Percentiles rank a stretch among this genome's conserved stretches.
Evolutionary conservation across 2,329 filamentous ascomycete species (phyloP).

Genomic region (Calonectria montana): DNA sequence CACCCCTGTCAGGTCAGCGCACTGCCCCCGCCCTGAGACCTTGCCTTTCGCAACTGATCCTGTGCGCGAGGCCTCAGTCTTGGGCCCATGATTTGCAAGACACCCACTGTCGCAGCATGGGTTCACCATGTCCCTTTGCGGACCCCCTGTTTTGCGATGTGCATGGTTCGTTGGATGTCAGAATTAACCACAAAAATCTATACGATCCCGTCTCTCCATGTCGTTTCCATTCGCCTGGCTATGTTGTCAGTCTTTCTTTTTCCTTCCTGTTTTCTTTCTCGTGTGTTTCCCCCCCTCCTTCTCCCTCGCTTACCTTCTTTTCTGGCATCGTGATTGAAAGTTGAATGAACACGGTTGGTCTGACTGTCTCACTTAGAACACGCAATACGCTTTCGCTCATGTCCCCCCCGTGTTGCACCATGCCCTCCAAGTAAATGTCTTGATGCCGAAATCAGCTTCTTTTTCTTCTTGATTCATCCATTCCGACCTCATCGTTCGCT

Average conservation of each 20-base stretch:
- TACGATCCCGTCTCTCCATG: background rate
- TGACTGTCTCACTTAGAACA: background rate
- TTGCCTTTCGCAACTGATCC: background rate
- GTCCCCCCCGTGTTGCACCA: slow-evolving; percentile 14
- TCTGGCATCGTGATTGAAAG: slow-evolving; percentile 5
- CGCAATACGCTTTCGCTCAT: background rate
- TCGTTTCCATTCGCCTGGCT: background rate
- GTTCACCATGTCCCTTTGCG: slow-evolving; percentile 16
- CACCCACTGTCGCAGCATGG: slow-evolving; percentile 32
- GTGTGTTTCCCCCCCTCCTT: background rate
- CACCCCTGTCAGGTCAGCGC: background rate
- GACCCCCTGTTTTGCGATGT: slow-evolving; percentile 17
- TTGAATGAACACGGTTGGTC: slow-evolving; percentile 3
- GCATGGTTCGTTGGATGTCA: slow-evolving; percentile 18
- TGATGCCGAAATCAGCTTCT: slow-evolving; percentile 18
- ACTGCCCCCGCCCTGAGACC: background rate
- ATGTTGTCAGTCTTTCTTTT: background rate
- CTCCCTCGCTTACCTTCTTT: slow-evolving; percentile 6
- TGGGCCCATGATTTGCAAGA: slow-evolving; percentile 25
- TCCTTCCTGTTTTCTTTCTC: background rate
- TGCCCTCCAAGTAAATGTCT: slow-evolving; percentile 5
- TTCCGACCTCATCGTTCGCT: slow-evolving; percentile 10
- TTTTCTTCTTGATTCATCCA: slow-evolving; percentile 1
- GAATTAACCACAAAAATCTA: slow-evolving; percentile 13
- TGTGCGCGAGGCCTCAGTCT: background rate